Percentiles rank a stretch among this genome's conserved stretches.
These are phyloP conservation scores for Lepidium africanum DNA, from an alignment of 345 rosid genomes.

Conservation along the genomic window DNA sequence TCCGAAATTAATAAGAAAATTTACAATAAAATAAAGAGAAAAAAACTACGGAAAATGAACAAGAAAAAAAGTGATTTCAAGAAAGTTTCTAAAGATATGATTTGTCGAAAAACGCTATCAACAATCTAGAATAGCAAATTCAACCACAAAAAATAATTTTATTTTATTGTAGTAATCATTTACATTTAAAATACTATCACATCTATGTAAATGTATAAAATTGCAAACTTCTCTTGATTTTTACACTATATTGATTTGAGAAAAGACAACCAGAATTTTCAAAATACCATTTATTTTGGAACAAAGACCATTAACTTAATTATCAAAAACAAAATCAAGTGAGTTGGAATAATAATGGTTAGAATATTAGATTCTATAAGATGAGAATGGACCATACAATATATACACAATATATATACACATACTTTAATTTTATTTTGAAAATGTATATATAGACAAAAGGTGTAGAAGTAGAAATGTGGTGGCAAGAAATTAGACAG, in stretches of 20 bases:
- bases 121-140: too few relatives aligned
- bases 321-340: too few relatives aligned
- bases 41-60: too few relatives aligned
- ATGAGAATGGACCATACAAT: slow-evolving; percentile 1
- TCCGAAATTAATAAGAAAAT: too few relatives aligned
- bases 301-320: too few relatives aligned
- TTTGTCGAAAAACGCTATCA: too few relatives aligned
- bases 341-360: not conserved
- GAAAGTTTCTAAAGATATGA: too few relatives aligned
- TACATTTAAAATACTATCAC: not conserved
- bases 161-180: too few relatives aligned
- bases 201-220: not conserved
- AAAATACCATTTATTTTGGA: not conserved
- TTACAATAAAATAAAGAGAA: too few relatives aligned
- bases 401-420: not conserved
- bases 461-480: slow-evolving; percentile 18
- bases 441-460: slow-evolving; percentile 12
- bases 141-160: too few relatives aligned
- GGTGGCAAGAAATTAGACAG: slow-evolving; percentile 30
- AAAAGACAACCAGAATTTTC: not conserved
- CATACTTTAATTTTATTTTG: not conserved
- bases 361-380: not conserved
- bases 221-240: not conserved
- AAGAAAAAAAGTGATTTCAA: too few relatives aligned
- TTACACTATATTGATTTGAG: too few relatives aligned